Base-by-base conservation (phyloP, 805 yeast species). In the Candida xiaguanensis region DNA sequence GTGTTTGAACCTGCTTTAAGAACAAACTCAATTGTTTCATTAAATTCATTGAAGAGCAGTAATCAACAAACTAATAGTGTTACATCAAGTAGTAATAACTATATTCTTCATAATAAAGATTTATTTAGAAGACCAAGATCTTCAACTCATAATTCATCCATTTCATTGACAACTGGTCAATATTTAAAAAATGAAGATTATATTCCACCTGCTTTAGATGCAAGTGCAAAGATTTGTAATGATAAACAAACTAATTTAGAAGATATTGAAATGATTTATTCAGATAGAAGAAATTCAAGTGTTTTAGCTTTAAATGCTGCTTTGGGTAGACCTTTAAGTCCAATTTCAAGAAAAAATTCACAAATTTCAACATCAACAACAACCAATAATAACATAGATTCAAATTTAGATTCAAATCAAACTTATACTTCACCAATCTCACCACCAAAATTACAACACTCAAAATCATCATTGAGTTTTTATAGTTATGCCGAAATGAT, bases 401-500 rank as follows among this genome's bases (percentile, higher is more conserved):
- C 28, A 29, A 32, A 17, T 27, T 14, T 14, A 15, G 31, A 12
- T 13, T 40, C 24, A 14, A 13, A 11, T 7, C 12, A 13, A 13
- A 11, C 14, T 25, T 28, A 16, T 15, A 19, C 26, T 5, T 33
- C 36, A 13, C 31, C 34, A 20, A 22, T 24, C 6, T 55, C 61
- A 8, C 70, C 70, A 14, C 70, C 72, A 13, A 61, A 61, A 36
- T 61, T 70, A 23, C 55, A 61, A 18, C 47, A 53, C 34, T 59
- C 69, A 9, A 58, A 58, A 32, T 64, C 70, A 4, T 55, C 67
- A 2, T 59, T 72, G 15, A 67, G 73, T 27, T 85, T 85, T 55
- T 82, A 78, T 53, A 81, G 89, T 2, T 86, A 83, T 58, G 95
- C 91, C 3, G 95, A 86, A 50, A 74, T 86, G 76, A 72, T 84